phyloP scores from a whole-genome alignment of 2,329 filamentous ascomycete species.

The Aschersonia sp. region DNA sequence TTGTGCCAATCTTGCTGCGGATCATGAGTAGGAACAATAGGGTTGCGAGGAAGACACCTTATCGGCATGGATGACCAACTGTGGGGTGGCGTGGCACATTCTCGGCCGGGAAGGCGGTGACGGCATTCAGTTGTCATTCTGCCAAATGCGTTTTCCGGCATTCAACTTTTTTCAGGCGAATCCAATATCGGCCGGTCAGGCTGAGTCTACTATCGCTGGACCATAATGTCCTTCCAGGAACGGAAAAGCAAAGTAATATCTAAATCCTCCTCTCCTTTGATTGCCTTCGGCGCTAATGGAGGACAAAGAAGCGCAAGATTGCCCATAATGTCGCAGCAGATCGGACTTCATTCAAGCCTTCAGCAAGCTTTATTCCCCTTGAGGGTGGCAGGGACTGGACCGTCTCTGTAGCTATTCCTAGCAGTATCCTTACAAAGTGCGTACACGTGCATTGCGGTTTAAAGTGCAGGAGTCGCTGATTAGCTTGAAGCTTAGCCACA shows the following conservation, averaged over 20 bases:
- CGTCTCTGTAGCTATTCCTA: constrained; percentile 62
- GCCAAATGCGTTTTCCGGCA: constrained; percentile 10
- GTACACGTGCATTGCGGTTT: constrained; percentile 4
- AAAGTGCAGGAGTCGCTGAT: not conserved
- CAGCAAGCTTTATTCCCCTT: constrained; percentile 51
- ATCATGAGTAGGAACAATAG: not conserved
- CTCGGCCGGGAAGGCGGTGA: constrained; percentile 1
- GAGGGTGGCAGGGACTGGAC: constrained; percentile 55
- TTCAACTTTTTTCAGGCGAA: constrained; percentile 8
- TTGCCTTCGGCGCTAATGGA: not conserved
- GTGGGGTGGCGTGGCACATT: constrained; percentile 2
- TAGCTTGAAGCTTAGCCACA: constrained; percentile 42
- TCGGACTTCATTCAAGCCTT: constrained; percentile 45
- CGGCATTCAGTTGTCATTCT: constrained; percentile 10
- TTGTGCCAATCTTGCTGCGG: constrained; percentile 2
- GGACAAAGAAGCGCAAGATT: constrained; percentile 34
- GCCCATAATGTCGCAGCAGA: constrained; percentile 20
- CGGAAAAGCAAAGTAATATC: constrained; percentile 15
- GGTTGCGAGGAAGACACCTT: no score
- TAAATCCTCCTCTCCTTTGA: not conserved
- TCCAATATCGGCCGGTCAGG: no score
- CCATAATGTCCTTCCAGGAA: constrained; percentile 17
- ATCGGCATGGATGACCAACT: not conserved
- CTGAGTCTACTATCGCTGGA: not conserved
- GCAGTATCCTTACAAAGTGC: constrained; percentile 63